These are phyloP conservation scores for Russula brevipes DNA, from an alignment of 768 basidiomycete genomes.

Conservation along the genomic window DNA sequence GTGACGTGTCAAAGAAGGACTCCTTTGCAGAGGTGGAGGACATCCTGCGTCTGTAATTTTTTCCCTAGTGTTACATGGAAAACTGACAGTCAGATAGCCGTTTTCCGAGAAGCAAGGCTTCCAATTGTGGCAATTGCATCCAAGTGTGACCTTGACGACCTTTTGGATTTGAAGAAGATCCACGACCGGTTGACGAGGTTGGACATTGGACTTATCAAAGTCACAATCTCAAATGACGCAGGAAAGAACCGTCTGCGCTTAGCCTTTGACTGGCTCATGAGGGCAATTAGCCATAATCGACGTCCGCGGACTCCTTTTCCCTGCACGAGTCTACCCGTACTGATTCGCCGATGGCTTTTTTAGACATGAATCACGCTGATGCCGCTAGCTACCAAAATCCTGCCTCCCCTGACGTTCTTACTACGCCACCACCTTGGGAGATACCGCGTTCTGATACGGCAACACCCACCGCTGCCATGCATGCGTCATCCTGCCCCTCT, in stretches of 20 bases:
- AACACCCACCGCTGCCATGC: slow-evolving; percentile 42
- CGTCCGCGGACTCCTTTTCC: slow-evolving; percentile 6
- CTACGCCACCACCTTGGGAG: slow-evolving; percentile 52
- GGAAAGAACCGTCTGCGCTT: slow-evolving; percentile 70
- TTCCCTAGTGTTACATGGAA: slow-evolving; percentile 8
- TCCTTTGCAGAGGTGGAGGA: slow-evolving; percentile 65
- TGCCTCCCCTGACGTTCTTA: slow-evolving; percentile 60
- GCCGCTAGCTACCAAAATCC: slow-evolving; percentile 57
- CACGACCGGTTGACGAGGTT: slow-evolving; percentile 49
- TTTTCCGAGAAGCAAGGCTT: slow-evolving; percentile 51
- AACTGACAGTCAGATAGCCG: slow-evolving; percentile 39
- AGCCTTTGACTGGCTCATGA: slow-evolving; percentile 70
- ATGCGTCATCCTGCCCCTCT: slow-evolving; percentile 29
- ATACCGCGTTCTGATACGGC: slow-evolving; percentile 42
- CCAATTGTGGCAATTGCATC: slow-evolving; percentile 78
- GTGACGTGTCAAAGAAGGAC: slow-evolving; percentile 58
- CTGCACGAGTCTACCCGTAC: neutral
- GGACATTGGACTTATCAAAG: slow-evolving; percentile 76
- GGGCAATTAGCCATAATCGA: slow-evolving; percentile 42
- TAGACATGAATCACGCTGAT: slow-evolving; percentile 10
- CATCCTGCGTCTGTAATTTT: slow-evolving; percentile 57
- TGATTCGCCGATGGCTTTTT: neutral
- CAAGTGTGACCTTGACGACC: slow-evolving; percentile 67
- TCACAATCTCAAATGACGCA: slow-evolving; percentile 48
- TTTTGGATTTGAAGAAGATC: slow-evolving; percentile 54